These are phyloP conservation scores for Metschnikowia hibisci DNA, from an alignment of 805 yeast species.

Conservation along the genomic window DNA sequence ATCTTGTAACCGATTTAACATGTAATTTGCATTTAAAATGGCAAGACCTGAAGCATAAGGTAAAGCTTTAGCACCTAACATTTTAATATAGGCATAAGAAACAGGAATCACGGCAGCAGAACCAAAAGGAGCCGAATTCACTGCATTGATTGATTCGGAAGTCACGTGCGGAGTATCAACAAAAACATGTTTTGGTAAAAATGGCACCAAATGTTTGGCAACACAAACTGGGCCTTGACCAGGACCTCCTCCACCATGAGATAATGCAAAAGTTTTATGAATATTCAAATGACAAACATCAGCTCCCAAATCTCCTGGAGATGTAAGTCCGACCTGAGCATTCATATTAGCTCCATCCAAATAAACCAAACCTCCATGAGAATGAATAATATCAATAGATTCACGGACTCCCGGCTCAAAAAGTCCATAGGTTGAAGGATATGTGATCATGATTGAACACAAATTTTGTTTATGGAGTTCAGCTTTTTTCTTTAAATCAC, in stretches of 20 bases:
- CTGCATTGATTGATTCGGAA: conserved; percentile 61
- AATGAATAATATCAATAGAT: conserved; percentile 84
- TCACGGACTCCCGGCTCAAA: conserved; percentile 87
- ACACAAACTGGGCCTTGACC: conserved; percentile 99
- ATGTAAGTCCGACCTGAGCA: conserved; percentile 95
- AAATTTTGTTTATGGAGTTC: conserved; percentile 61
- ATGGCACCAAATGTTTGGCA: conserved; percentile 70
- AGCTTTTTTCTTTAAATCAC: conserved; percentile 71
- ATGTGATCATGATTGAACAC: conserved; percentile 94
- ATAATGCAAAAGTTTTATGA: conserved; percentile 96
- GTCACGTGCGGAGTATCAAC: conserved; percentile 48
- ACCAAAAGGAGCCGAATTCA: conserved; percentile 92
- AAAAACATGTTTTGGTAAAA: conserved; percentile 75
- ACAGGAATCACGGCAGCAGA: conserved; percentile 92
- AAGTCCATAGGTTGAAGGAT: conserved; percentile 95
- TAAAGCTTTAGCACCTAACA: conserved; percentile 83
- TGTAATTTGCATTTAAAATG: conserved; percentile 91
- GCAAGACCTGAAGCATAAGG: conserved; percentile 88
- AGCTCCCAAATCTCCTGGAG: conserved; percentile 97
- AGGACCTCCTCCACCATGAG: conserved; percentile 99
- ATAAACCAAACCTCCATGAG: conserved; percentile 91
- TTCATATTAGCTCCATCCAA: conserved; percentile 99
- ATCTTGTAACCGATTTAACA: conserved; percentile 72
- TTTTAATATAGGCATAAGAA: conserved; percentile 89
- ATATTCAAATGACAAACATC: conserved; percentile 96